These are phyloP conservation scores for Mycogone perniciosa DNA, from an alignment of 2,329 filamentous ascomycete genomes.

Conservation along the genomic window DNA sequence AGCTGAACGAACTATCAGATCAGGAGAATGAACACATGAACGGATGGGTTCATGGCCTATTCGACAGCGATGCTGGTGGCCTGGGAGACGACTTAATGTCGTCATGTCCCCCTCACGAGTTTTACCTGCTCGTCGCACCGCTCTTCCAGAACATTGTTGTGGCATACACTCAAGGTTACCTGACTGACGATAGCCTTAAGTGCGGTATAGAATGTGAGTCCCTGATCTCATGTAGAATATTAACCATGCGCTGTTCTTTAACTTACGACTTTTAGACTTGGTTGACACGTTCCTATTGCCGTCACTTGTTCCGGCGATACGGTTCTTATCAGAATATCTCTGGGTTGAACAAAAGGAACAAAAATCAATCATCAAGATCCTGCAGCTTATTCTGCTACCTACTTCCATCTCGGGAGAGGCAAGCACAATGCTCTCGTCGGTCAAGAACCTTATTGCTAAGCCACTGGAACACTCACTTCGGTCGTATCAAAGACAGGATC, in stretches of 20 bases:
- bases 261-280: conserved; percentile 45
- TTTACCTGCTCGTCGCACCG: conserved; percentile 71
- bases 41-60: conserved; percentile 73
- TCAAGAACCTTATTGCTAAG: conserved; percentile 65
- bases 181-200: conserved; percentile 65
- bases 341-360: conserved; percentile 61
- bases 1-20: conserved; percentile 54
- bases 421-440: conserved; percentile 60
- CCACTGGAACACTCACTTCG: conserved; percentile 62
- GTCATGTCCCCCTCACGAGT: conserved; percentile 74
- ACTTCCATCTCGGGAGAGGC: conserved; percentile 67
- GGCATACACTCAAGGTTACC: conserved; percentile 57
- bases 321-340: conserved; percentile 64
- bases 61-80: conserved; percentile 65
- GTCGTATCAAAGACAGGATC: conserved; percentile 59
- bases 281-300: conserved; percentile 77
- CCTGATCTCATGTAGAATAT: neutral
- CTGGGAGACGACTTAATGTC: conserved; percentile 76
- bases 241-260: neutral
- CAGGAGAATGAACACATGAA: conserved; percentile 60
- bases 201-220: conserved; percentile 67
- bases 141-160: conserved; percentile 70
- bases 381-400: conserved; percentile 66
- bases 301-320: conserved; percentile 65
- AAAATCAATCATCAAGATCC: conserved; percentile 62